Evolutionary conservation across 352 stramenopile species (phyloP).

Genomic region (Sclerospora graminicola): DNA sequence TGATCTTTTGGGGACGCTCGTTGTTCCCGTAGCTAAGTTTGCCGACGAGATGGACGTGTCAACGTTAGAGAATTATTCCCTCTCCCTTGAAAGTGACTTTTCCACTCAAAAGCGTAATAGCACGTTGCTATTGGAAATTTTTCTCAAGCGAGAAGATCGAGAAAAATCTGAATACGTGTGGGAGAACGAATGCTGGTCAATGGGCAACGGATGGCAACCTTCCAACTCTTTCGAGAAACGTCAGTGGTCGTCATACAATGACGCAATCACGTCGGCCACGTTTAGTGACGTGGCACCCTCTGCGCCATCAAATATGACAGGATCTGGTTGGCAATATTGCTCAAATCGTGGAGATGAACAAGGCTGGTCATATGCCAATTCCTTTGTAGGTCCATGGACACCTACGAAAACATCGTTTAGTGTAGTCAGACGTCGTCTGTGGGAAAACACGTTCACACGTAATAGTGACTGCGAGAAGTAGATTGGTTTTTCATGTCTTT

Average conservation of each 20-base stretch:
- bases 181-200: conserved; percentile 57
- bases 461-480: not conserved
- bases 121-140: conserved; percentile 49
- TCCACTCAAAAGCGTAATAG: conserved; percentile 30
- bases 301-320: conserved; percentile 26
- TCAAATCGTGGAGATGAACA: conserved; percentile 33
- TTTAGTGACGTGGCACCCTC: conserved; percentile 36
- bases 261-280: conserved; percentile 25
- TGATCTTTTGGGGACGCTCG: conserved; percentile 48
- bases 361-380: conserved; percentile 60
- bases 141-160: conserved; percentile 25
- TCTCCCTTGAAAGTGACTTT: conserved; percentile 37
- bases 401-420: conserved; percentile 35
- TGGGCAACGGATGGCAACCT: conserved; percentile 34
- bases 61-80: conserved; percentile 37
- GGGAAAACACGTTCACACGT: conserved; percentile 51
- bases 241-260: conserved; percentile 49
- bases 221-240: conserved; percentile 32
- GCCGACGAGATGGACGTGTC: conserved; percentile 27
- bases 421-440: conserved; percentile 58
- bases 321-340: conserved; percentile 45
- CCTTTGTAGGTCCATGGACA: conserved; percentile 48
- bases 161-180: conserved; percentile 35
- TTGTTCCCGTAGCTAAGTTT: conserved; percentile 43
- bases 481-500: too few species aligned